Conservation (phyloP, 78 protist genomes). For the Protostelium mycophagum region DNA sequence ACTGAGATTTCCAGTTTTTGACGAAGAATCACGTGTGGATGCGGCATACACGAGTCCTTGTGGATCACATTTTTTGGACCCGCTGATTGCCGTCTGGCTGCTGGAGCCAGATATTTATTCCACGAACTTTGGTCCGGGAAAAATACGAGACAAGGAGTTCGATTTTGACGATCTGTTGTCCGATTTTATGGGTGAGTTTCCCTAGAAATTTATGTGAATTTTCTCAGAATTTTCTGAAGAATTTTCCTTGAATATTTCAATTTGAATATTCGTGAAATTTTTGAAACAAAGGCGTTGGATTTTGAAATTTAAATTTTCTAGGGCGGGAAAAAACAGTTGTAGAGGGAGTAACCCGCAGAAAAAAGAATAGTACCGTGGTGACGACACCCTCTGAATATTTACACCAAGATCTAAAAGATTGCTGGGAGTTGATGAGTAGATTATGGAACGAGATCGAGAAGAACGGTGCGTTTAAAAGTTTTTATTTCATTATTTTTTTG, state of each 20-base stretch:
- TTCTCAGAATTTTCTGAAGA: too few relatives aligned
- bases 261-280: too few relatives aligned
- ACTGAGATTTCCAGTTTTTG: neutral
- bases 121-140: neutral
- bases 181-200: neutral
- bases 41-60: neutral
- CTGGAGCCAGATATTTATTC: neutral
- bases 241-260: too few relatives aligned
- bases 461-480: too few relatives aligned
- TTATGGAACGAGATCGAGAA: neutral
- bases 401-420: neutral
- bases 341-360: too few relatives aligned
- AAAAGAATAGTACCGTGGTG: neutral
- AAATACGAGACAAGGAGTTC: neutral
- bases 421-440: neutral
- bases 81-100: neutral
- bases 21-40: neutral
- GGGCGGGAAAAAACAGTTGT: too few relatives aligned
- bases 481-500: too few relatives aligned
- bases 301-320: too few relatives aligned
- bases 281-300: too few relatives aligned
- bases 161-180: neutral
- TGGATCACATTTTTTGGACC: neutral
- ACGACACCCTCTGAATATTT: neutral
- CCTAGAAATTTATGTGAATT: neutral